phyloP scores from a whole-genome alignment of 1,284 basidiomycete genomes.

The Kwoniella shivajii region DNA sequence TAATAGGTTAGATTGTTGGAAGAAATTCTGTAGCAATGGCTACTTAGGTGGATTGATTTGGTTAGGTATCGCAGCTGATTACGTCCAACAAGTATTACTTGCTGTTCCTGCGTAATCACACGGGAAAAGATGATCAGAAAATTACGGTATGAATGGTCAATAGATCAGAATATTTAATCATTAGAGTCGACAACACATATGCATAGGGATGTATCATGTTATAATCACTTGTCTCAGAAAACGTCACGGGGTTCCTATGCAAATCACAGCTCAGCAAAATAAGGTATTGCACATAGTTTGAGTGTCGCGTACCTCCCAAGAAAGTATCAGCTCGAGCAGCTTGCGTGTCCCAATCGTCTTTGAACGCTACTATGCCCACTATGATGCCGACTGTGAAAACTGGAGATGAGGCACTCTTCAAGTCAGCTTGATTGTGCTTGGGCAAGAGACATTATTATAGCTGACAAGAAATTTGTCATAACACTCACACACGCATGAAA shows the following conservation, averaged over 20 bases:
- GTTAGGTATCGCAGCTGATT: slow-evolving; percentile 80
- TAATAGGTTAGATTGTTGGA: slow-evolving; percentile 82
- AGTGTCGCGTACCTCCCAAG: slow-evolving; percentile 39
- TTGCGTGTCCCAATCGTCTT: slow-evolving; percentile 58
- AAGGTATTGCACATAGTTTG: too few species aligned
- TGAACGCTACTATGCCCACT: slow-evolving; percentile 83
- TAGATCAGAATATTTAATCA: too few species aligned
- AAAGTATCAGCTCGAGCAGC: slow-evolving; percentile 41
- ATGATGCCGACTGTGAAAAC: slow-evolving; percentile 80
- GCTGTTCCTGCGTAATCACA: slow-evolving; percentile 16
- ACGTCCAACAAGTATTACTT: slow-evolving; percentile 54
- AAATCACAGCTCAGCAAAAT: too few species aligned
- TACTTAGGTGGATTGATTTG: slow-evolving; percentile 88
- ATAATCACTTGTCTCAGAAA: background rate
- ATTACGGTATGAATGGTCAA: background rate
- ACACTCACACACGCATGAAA: slow-evolving; percentile 65
- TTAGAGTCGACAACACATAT: too few species aligned
- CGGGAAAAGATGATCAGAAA: background rate
- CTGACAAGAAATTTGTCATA: too few species aligned
- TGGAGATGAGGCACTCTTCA: slow-evolving; percentile 6
- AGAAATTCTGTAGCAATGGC: slow-evolving; percentile 84
- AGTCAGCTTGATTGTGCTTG: background rate
- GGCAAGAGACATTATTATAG: background rate
- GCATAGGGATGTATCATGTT: background rate
- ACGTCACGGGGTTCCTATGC: slow-evolving; percentile 20